phyloP scores from a whole-genome alignment of 371 early-diverging fungal species.

The Haplosporangium sp. region DNA sequence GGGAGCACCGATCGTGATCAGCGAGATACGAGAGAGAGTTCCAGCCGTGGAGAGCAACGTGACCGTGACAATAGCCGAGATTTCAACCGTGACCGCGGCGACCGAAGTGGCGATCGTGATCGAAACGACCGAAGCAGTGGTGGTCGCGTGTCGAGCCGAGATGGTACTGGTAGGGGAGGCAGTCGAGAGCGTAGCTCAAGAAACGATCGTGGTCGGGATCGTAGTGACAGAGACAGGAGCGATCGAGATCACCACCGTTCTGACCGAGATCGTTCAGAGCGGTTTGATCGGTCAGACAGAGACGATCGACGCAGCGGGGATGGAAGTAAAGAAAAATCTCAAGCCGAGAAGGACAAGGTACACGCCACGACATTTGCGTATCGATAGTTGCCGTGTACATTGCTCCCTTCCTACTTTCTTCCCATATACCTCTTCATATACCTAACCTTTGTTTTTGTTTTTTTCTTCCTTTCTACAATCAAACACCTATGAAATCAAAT shows the following conservation, averaged over 20 bases:
- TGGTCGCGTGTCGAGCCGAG: conserved; percentile 36
- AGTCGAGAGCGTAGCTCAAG: conserved; percentile 50
- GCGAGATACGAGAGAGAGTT: conserved; percentile 21
- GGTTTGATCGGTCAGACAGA: conserved; percentile 30
- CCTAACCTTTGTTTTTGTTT: background rate
- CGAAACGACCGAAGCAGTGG: conserved; percentile 23
- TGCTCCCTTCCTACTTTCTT: background rate
- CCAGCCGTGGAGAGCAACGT: conserved; percentile 21
- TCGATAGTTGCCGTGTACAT: background rate
- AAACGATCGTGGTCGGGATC: conserved; percentile 40
- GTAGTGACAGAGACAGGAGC: conserved; percentile 24
- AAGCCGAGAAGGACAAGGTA: conserved; percentile 51
- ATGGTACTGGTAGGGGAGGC: conserved; percentile 38
- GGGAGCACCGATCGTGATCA: conserved; percentile 33
- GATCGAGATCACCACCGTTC: conserved; percentile 41
- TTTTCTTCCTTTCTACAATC: background rate
- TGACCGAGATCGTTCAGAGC: conserved; percentile 33
- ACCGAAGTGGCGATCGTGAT: conserved; percentile 26
- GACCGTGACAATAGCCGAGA: conserved; percentile 30
- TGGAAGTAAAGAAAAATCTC: conserved; percentile 26
- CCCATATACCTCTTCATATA: background rate
- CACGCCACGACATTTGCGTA: background rate
- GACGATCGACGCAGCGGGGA: conserved; percentile 29
- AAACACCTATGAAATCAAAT: background rate
- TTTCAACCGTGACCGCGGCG: conserved; percentile 16